Conservation (phyloP, 2,329 filamentous ascomycete genomes). For the Ophiognomonia clavigignenti-juglandacearum region DNA sequence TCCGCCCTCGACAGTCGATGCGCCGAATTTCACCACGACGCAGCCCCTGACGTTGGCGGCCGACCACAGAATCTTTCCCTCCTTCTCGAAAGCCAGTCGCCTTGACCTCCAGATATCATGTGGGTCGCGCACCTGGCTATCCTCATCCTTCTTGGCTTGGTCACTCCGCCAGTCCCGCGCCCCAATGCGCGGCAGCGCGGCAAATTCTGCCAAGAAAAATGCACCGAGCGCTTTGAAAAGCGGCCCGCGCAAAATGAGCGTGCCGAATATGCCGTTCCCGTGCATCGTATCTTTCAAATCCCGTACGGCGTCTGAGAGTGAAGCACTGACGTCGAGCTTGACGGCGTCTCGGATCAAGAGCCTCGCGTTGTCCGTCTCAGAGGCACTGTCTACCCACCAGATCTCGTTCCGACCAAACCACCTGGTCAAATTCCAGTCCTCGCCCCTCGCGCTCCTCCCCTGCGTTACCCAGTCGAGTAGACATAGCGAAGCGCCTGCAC, state of each 20-base stretch:
- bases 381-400: constrained; percentile 44
- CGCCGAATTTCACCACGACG: constrained; percentile 87
- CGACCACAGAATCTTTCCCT: constrained; percentile 69
- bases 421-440: constrained; percentile 77
- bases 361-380: constrained; percentile 35
- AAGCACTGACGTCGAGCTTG: constrained; percentile 53
- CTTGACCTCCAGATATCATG: constrained; percentile 48
- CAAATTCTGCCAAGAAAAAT: constrained; percentile 79
- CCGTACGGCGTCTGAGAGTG: constrained; percentile 1
- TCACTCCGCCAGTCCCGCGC: constrained; percentile 68
- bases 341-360: constrained; percentile 84
- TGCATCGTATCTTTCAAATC: constrained; percentile 64
- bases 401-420: constrained; percentile 88
- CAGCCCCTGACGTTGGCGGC: constrained; percentile 76
- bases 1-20: constrained; percentile 73
- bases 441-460: constrained; percentile 77
- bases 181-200: constrained; percentile 73
- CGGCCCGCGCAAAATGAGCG: constrained; percentile 74
- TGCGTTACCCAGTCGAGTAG: constrained; percentile 93
- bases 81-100: constrained; percentile 54
- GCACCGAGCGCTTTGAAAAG: constrained; percentile 60
- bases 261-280: constrained; percentile 73
- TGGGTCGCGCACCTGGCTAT: constrained; percentile 33
- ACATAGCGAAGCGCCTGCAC: constrained; percentile 59
- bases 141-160: constrained; percentile 35